Percentiles rank a stretch among this genome's conserved stretches.
phyloP scores from a whole-genome alignment of 495 filamentous ascomycete species.

The Evansstolkia leycettana region DNA sequence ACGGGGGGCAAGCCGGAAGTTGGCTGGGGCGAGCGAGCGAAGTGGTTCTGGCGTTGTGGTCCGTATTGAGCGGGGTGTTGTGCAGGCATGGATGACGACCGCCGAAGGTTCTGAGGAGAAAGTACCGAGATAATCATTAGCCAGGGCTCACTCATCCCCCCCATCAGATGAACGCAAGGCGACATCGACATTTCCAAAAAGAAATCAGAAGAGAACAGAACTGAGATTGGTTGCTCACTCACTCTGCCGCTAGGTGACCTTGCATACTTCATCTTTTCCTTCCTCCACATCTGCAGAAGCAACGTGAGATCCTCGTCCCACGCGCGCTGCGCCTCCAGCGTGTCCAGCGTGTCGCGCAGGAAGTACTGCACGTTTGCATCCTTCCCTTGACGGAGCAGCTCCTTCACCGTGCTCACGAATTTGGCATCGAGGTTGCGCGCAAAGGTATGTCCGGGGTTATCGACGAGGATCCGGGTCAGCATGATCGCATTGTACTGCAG shows the following conservation, averaged over 20 bases:
- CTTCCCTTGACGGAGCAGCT: slow-evolving; percentile 55
- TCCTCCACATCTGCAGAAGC: slow-evolving; percentile 76
- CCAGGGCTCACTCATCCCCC: too few species aligned
- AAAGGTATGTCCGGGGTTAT: slow-evolving; percentile 86
- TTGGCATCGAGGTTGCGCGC: slow-evolving; percentile 75
- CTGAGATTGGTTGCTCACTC: background rate
- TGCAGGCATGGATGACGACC: too few species aligned
- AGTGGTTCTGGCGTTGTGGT: too few species aligned
- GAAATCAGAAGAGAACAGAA: too few species aligned
- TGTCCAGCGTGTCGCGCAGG: slow-evolving; percentile 69
- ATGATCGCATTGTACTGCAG: slow-evolving; percentile 95
- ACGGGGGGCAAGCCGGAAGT: slow-evolving; percentile 51
- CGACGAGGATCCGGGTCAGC: slow-evolving; percentile 81
- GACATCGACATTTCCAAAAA: too few species aligned
- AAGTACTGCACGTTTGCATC: slow-evolving; percentile 75
- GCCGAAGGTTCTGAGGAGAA: too few species aligned
- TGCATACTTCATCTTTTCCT: slow-evolving; percentile 50
- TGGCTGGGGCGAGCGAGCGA: slow-evolving; percentile 14
- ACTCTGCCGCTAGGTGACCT: slow-evolving; percentile 6
- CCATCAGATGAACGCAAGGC: too few species aligned
- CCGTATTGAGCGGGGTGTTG: too few species aligned
- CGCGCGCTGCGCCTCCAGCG: slow-evolving; percentile 52
- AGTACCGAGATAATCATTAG: too few species aligned
- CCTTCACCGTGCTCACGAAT: slow-evolving; percentile 65
- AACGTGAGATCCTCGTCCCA: slow-evolving; percentile 58